phyloP scores from a whole-genome alignment of 257 asterid genomes.

The Solanum lycopersicoides region DNA sequence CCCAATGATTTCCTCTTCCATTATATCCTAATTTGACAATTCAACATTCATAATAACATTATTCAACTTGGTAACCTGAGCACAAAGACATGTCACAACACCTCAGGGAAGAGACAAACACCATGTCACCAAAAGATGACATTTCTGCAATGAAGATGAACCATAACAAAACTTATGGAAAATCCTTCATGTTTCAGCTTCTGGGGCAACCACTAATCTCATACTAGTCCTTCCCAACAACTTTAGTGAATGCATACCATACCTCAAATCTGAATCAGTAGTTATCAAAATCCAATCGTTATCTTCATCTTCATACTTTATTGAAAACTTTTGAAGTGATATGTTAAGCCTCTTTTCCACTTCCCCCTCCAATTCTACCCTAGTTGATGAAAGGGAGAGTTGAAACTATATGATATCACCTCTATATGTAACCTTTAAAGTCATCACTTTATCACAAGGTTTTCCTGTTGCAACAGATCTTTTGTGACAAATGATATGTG shows the following conservation, averaged over 20 bases:
- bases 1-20: no score
- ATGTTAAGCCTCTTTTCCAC: constrained; percentile 11
- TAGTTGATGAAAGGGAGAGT: not conserved
- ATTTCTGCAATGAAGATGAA: no score
- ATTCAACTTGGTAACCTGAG: no score
- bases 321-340: not conserved
- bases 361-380: constrained; percentile 1
- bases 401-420: constrained; percentile 7
- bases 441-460: not conserved
- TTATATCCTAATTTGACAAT: no score
- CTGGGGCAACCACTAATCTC: not conserved
- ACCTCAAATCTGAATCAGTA: not conserved
- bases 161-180: no score
- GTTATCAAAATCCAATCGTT: not conserved
- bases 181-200: no score
- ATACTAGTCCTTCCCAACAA: not conserved
- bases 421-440: not conserved
- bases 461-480: not conserved
- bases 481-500: not conserved
- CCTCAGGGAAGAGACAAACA: not conserved
- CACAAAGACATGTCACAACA: no score
- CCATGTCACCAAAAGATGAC: no score
- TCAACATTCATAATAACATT: no score
- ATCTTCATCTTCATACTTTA: constrained; percentile 5
- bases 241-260: no score